Percentiles rank a stretch among this genome's conserved stretches.
phyloP scores from a whole-genome alignment of 352 stramenopile genomes.

The Phytophthora agathidicida region DNA sequence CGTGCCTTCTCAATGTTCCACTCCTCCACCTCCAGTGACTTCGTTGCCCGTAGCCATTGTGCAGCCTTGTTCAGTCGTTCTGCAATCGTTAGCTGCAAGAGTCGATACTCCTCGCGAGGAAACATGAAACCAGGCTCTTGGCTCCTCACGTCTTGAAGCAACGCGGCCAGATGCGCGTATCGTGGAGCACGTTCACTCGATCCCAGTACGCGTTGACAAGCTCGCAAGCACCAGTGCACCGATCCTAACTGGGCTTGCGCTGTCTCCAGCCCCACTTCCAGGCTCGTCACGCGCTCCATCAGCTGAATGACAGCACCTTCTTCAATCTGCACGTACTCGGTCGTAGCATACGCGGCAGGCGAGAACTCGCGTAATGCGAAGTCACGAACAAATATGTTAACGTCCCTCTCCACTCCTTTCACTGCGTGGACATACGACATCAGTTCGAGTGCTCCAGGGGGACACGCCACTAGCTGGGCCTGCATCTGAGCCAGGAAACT shows the following conservation, averaged over 20 bases:
- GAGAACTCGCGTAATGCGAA: conserved; percentile 62
- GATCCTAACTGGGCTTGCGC: conserved; percentile 57
- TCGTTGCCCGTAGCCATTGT: conserved; percentile 68
- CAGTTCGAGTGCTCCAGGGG: conserved; percentile 57
- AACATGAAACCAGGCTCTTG: conserved; percentile 58
- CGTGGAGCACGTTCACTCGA: conserved; percentile 48
- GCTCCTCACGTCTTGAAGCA: conserved; percentile 57
- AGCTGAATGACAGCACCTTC: conserved; percentile 42
- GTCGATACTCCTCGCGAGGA: conserved; percentile 64
- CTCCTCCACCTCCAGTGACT: conserved; percentile 68
- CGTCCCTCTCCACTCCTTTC: conserved; percentile 42
- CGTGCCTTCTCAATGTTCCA: conserved; percentile 66
- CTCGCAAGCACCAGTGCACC: conserved; percentile 81
- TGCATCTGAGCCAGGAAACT: conserved; percentile 63
- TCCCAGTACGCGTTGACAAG: conserved; percentile 66
- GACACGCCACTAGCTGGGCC: conserved; percentile 55
- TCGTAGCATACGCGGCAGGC: conserved; percentile 45
- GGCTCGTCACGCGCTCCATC: conserved; percentile 61
- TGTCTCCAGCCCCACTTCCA: conserved; percentile 66
- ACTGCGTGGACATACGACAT: conserved; percentile 59
- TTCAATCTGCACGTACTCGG: conserved; percentile 40
- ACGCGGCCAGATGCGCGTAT: conserved; percentile 73
- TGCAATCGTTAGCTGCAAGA: conserved; percentile 77
- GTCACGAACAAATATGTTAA: conserved; percentile 38
- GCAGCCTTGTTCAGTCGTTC: conserved; percentile 68